phyloP scores from a whole-genome alignment of 176 grass and related monocot species.

The Tuctoria greenei region DNA sequence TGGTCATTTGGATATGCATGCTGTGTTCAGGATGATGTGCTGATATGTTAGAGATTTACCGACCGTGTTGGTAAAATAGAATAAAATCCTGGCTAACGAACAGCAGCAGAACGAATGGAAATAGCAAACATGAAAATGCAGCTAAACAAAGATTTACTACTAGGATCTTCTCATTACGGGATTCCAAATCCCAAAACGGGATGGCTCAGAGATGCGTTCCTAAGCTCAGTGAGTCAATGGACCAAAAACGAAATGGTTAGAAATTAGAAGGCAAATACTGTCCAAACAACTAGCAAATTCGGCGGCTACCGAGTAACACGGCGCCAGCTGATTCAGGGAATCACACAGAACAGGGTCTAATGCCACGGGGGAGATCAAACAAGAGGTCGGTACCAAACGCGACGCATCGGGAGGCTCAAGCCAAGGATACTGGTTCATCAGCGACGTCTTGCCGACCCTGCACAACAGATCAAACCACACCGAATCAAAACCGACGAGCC shows the following conservation, averaged over 20 bases:
- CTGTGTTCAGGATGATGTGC: background rate
- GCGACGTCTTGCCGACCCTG: constrained; percentile 98
- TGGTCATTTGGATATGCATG: background rate
- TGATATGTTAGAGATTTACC: background rate
- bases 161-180: background rate
- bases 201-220: background rate
- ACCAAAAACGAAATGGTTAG: constrained; percentile 5
- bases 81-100: background rate
- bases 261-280: constrained; percentile 4
- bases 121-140: constrained; percentile 1
- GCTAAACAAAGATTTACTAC: background rate
- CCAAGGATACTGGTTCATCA: constrained; percentile 99
- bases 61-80: background rate
- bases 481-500: constrained; percentile 34
- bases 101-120: background rate
- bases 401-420: background rate
- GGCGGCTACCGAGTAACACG: background rate
- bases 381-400: constrained; percentile 8
- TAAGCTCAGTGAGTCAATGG: constrained; percentile 10
- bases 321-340: constrained; percentile 14
- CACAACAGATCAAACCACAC: constrained; percentile 36
- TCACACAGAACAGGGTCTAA: background rate
- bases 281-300: background rate
- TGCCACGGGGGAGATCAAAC: background rate
- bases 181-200: background rate